Conservation (phyloP, 352 stramenopile genomes). For the Vaucheria bursata region DNA sequence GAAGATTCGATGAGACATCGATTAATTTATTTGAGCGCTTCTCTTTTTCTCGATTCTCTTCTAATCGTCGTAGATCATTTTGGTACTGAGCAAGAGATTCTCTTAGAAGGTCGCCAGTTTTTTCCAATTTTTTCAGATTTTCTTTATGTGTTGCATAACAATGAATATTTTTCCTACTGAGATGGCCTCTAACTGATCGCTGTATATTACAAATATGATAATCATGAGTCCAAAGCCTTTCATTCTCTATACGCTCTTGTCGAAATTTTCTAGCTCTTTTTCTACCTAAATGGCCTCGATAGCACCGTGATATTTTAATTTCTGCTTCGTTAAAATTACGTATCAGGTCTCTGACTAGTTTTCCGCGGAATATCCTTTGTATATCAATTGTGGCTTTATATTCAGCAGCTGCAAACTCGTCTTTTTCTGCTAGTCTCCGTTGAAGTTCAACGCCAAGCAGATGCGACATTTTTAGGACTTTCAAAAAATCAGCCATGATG, state of each 20-base stretch:
- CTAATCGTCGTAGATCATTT: neutral
- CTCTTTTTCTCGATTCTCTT: neutral
- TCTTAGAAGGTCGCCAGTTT: conserved; percentile 41
- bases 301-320: conserved; percentile 27
- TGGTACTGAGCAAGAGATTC: conserved; percentile 20
- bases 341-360: conserved; percentile 17
- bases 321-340: conserved; percentile 17
- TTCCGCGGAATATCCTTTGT: conserved; percentile 51
- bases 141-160: conserved; percentile 51
- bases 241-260: conserved; percentile 6
- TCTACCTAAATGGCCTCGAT: conserved; percentile 37
- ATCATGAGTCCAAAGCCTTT: conserved; percentile 48
- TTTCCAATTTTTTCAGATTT: conserved; percentile 50
- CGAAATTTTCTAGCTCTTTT: neutral
- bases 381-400: conserved; percentile 43
- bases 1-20: conserved; percentile 48
- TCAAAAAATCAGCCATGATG: conserved; percentile 1
- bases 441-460: neutral
- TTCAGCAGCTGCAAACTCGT: conserved; percentile 19
- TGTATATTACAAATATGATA: conserved; percentile 53
- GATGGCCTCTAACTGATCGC: conserved; percentile 51
- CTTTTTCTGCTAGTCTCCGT: neutral
- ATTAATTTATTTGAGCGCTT: neutral
- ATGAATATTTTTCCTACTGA: conserved; percentile 54
- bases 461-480: neutral